Base-by-base conservation (phyloP, 108 stramenopile species). In the Cyclotella choctawhatcheeana region DNA sequence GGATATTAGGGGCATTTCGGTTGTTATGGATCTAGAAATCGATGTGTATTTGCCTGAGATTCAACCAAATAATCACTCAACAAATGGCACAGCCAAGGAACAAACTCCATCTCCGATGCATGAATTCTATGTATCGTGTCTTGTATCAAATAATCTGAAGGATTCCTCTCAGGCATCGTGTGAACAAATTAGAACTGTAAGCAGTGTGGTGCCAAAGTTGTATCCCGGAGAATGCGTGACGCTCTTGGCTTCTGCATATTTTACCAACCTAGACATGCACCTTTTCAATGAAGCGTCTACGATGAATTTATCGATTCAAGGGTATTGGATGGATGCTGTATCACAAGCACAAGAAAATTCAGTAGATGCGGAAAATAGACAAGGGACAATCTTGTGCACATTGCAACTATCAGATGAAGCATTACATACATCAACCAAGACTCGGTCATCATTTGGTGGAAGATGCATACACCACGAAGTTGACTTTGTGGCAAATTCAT, bases 41-140 rank as follows among this genome's bases (percentile, higher is more conserved):
- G 80, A 81, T 67, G 54, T 81, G 27, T 64, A 35, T 16, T 44
- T 64, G 10, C 63, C 44, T 27, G 30, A 53, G 53, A 32, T 69
- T 50, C 63, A 31, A 31, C 20, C n/a, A 5, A 29, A 14, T 47
- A n/a, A 45, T 26, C 26, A 30, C 16, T 14, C 3, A 8, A 16
- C 33, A 54, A 27, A 18, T 2, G 2, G 51, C 2, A 25, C 25
- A 14, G 53, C 48, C 43, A 54, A 17, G 4, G 45, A 14, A 14
- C 6, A 24, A 30, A 6, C 51, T 0, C 13, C 21, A 5, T 37
- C 72, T 33, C 1, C 30, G 5, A 25, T 74, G 48, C 68, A 81
- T 27, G 69, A 81, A 33, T 81, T 81, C 55, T 73, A 81, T 56
- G 3, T 81, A 67, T 81, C 80, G 27, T 81, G 73, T 32, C 52